phyloP scores from a whole-genome alignment of 108 stramenopile species.

The Craspedostauros australis region DNA sequence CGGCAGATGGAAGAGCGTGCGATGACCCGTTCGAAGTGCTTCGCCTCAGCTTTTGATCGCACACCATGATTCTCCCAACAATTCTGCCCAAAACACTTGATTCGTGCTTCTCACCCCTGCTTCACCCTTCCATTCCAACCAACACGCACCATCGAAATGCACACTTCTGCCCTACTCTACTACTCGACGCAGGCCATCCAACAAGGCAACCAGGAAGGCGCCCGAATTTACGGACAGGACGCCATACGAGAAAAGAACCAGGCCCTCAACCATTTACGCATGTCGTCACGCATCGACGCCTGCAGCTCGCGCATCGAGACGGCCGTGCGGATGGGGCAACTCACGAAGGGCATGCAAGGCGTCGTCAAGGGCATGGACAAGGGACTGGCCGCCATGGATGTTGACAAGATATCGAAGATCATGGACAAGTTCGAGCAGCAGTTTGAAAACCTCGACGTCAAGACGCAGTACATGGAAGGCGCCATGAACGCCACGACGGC shows the following conservation, averaged over 20 bases:
- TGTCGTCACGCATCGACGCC: constrained; percentile 92
- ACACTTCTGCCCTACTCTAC: neutral
- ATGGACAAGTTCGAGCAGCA: constrained; percentile 98
- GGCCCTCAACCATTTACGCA: constrained; percentile 85
- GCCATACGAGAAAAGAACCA: constrained; percentile 99
- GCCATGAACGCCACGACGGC: constrained; percentile 96
- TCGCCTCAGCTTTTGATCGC: neutral
- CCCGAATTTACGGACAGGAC: constrained; percentile 95
- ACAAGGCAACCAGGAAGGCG: constrained; percentile 91
- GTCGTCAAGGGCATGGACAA: constrained; percentile 94
- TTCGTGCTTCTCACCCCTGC: neutral
- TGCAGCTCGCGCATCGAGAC: constrained; percentile 93
- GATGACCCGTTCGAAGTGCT: constrained; percentile 1
- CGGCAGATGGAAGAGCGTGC: too few relatives aligned
- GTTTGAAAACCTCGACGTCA: constrained; percentile 99
- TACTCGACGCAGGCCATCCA: constrained; percentile 56
- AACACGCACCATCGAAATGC: neutral
- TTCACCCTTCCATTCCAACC: neutral
- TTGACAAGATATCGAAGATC: constrained; percentile 82
- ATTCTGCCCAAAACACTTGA: too few relatives aligned
- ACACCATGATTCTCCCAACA: too few relatives aligned
- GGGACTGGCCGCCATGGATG: constrained; percentile 87
- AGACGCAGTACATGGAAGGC: constrained; percentile 91
- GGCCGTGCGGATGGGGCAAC: constrained; percentile 93
- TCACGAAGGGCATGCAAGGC: constrained; percentile 85